Percentiles rank a stretch among this genome's conserved stretches.
phyloP scores from a whole-genome alignment of 2,329 filamentous ascomycete species.

The Emmonsiellopsis sp. region DNA sequence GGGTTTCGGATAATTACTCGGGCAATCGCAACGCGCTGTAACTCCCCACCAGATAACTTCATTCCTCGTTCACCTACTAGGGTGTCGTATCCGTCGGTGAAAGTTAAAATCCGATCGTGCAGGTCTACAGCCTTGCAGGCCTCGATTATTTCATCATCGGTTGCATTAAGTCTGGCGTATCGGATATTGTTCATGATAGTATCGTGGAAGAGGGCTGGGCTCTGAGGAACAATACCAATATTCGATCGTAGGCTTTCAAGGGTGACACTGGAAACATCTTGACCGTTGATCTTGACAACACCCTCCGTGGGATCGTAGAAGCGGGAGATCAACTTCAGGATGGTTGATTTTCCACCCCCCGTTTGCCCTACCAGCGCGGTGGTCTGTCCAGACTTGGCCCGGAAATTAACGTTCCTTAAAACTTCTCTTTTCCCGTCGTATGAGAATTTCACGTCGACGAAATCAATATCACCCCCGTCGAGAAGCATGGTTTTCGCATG shows the following conservation, averaged over 20 bases:
- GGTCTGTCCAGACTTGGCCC: slow-evolving; percentile 40
- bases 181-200: slow-evolving; percentile 57
- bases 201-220: slow-evolving; percentile 55
- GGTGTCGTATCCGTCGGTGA: slow-evolving; percentile 45
- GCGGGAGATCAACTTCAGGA: slow-evolving; percentile 46
- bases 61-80: slow-evolving; percentile 42
- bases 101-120: slow-evolving; percentile 54
- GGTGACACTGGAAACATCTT: slow-evolving; percentile 50
- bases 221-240: slow-evolving; percentile 58
- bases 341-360: slow-evolving; percentile 50
- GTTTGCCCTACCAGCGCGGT: slow-evolving; percentile 50
- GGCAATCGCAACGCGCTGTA: slow-evolving; percentile 43
- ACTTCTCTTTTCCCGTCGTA: slow-evolving; percentile 43
- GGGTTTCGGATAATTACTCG: slow-evolving; percentile 37
- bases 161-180: slow-evolving; percentile 54
- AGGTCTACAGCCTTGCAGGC: slow-evolving; percentile 55
- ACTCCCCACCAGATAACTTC: slow-evolving; percentile 44
- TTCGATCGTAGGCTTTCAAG: slow-evolving; percentile 49
- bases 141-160: slow-evolving; percentile 50
- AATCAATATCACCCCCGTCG: slow-evolving; percentile 37
- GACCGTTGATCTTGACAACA: slow-evolving; percentile 44
- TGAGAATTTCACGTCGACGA: slow-evolving; percentile 43
- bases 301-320: slow-evolving; percentile 46
- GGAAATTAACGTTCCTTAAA: slow-evolving; percentile 41
- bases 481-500: slow-evolving; percentile 32